Base-by-base conservation (phyloP, 176 grass and related monocot genomes). In the Triticum aestivum region DNA sequence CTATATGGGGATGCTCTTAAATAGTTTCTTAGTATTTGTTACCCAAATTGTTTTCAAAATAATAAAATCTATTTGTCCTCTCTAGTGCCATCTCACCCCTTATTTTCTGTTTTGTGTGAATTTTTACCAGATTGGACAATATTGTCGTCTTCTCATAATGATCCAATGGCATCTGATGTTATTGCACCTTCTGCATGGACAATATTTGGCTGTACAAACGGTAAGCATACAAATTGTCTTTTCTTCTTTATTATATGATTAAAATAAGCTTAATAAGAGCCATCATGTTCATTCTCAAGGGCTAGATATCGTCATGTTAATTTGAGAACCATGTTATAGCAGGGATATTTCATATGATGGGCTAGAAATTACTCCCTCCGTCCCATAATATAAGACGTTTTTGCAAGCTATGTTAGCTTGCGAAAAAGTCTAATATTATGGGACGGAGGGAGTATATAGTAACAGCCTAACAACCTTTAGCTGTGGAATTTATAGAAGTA, bases 141-240 rank as follows among this genome's bases (percentile, higher is more conserved):
- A 86, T 96, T 94, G 86, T 94, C 90, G 62, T 91, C 92, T 83
- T 71, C 88, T 67, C 88, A 98, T 84, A 81, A 93, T 1, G 96
- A 98, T 81, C 96, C 90, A 70, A 94, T 94, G 81, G 84, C 94
- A 72, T 94, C 94, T 86, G 96, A 98, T 84, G 96, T 96, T 68
- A 91, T 98, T 77, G 96, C 96, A 56, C 96, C 96, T 87, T 94
- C 96, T 71, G 82, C 92, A 29, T 98, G 96, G 96, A 94, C 86
- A 86, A 96, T 98, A 91, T 94, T 98, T 86, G 93, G 93, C 80
- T 96, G 93, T 62, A 91, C 71, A 86, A 98, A 98, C 23, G 96
- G 96, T 98, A 89, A 73, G 73, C 32, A 59, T 78, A 68, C 41
- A 64, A 26, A 29, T 15, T 27, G 85, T 51, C 41, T 89, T 85